Evolutionary conservation across 2,329 filamentous ascomycete species (phyloP).

Genomic region (Aspergillus felis): DNA sequence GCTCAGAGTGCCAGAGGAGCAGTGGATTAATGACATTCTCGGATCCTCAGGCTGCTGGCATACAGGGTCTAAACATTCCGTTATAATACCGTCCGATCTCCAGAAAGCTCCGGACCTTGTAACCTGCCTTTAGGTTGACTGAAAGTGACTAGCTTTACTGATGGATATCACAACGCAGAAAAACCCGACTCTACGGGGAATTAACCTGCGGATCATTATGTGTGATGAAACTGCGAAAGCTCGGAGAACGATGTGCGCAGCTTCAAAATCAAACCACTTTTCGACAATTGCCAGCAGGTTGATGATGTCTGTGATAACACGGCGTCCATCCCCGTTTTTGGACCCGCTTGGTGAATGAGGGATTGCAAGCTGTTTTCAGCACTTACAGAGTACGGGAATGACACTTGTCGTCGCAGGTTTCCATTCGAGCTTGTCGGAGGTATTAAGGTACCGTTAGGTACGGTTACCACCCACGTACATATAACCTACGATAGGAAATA

Average conservation of each 20-base stretch:
- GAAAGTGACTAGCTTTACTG: too few species aligned
- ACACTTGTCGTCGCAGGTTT: background rate
- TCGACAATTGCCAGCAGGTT: background rate
- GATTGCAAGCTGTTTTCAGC: background rate
- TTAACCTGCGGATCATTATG: background rate
- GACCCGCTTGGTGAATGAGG: background rate
- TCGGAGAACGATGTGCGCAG: constrained; percentile 4
- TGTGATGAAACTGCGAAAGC: background rate
- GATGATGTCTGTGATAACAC: constrained; percentile 6
- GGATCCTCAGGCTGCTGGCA: too few species aligned
- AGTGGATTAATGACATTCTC: too few species aligned
- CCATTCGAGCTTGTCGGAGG: background rate
- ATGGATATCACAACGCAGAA: background rate
- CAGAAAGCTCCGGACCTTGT: too few species aligned
- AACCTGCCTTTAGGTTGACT: too few species aligned
- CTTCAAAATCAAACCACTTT: constrained; percentile 3
- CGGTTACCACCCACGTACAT: background rate
- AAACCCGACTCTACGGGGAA: constrained; percentile 7
- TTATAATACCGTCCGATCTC: too few species aligned
- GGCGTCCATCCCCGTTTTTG: background rate
- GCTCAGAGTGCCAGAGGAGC: too few species aligned
- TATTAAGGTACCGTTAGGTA: too few species aligned
- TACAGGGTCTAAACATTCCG: too few species aligned
- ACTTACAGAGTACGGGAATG: background rate
- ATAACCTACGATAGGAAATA: too few species aligned